phyloP scores from a whole-genome alignment of 2,329 filamentous ascomycete species.

The Pezicula carpinea region DNA sequence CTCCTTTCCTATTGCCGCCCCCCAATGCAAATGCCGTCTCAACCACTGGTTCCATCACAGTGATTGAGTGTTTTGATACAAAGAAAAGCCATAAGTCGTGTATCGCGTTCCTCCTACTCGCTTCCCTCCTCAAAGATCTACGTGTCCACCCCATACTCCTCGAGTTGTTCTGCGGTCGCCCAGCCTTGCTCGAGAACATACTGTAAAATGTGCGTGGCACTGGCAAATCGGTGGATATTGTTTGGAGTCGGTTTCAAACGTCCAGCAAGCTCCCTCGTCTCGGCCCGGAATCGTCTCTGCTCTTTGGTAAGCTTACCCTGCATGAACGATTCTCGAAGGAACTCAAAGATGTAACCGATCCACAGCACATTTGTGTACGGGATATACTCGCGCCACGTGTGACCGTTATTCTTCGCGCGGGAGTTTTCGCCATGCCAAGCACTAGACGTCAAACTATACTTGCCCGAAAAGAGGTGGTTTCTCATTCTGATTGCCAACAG shows the following conservation, averaged over 20 bases:
- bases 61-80: not conserved
- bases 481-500: slow-evolving; percentile 33
- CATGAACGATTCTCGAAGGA: slow-evolving; percentile 33
- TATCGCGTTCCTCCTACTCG: not conserved
- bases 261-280: slow-evolving; percentile 48
- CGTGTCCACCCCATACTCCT: not conserved
- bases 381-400: slow-evolving; percentile 46
- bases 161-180: slow-evolving; percentile 8
- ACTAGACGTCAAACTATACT: slow-evolving; percentile 6
- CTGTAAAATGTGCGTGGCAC: slow-evolving; percentile 16
- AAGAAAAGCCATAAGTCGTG: not conserved
- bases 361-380: slow-evolving; percentile 64
- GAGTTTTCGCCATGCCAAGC: slow-evolving; percentile 12
- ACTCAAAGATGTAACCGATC: slow-evolving; percentile 57
- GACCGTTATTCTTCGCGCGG: slow-evolving; percentile 3
- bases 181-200: slow-evolving; percentile 17
- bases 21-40: too few species aligned
- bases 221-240: slow-evolving; percentile 14
- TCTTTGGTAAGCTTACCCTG: slow-evolving; percentile 26
- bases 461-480: slow-evolving; percentile 17
- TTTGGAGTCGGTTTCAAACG: slow-evolving; percentile 39
- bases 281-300: slow-evolving; percentile 39
- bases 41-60: too few species aligned
- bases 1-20: too few species aligned
- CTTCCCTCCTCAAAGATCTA: not conserved